Evolutionary conservation across 2,329 filamentous ascomycete species (phyloP), one percentile per base, ranked within the genome.

Genomic region (Monilinia laxa): DNA sequence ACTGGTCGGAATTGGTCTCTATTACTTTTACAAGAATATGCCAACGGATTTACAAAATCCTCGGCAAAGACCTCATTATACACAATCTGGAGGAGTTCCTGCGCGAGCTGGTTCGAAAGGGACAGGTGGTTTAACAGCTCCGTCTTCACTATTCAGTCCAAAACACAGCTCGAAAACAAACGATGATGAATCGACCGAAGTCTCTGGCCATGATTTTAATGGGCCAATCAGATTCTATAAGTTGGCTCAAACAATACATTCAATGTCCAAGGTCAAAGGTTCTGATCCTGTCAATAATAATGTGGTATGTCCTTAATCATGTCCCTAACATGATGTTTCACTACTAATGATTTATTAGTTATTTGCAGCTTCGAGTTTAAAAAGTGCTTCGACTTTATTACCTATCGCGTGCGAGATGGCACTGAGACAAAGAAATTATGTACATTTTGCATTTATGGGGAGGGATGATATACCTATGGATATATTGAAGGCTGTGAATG

Each of bases 331-430:
- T 10, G 38, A n/a, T 49, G 6, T 47, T 28, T 51, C 12, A 11
- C 31, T 42, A 28, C 68, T 71, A 65, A 73, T 28, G 7, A 31
- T 57, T 51, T 12, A 62, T 38, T 62, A 75, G 73, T 78, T 97
- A 3, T 97, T 97, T 75, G 89, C 88, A 5, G 88, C 90, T 4
- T 88, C 91, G 0, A 93, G 84, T 68, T 78, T 96, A 62, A 85
- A 85, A 76, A 95, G 91, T 75, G 86, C 88, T 20, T 84, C 91
- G 0, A 84, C 85, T 42, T 77, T 97, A 64, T 80, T 97, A 42
- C 92, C 93, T 0, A 81, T 97, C 75, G 92, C 93, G 7, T 98
- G 95, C 77, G 86, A 91, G 73, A 97, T 97, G 93, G 88, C 88
- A 9, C 77, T 77, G 28, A 84, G 87, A 77, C 82, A 85, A 66